Conservation (phyloP, 2,329 filamentous ascomycete genomes). For the Plectosphaerella plurivora region DNA sequence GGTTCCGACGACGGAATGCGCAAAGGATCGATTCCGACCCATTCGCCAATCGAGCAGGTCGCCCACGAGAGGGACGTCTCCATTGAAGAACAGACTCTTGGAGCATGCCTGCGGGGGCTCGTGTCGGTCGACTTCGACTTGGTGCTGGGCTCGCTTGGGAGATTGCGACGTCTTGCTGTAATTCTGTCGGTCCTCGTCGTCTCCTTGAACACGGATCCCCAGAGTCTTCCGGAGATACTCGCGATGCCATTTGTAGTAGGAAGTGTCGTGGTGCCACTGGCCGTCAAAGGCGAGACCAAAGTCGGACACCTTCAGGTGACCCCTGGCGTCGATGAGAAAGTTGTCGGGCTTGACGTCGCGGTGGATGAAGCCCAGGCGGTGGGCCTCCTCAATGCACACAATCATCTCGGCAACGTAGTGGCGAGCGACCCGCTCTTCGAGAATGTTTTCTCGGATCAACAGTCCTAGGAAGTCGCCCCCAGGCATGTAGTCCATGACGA, state of each 20-base stretch:
- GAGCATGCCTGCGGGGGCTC: conserved; percentile 7
- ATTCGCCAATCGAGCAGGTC: conserved; percentile 69
- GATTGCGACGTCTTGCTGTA: conserved; percentile 23
- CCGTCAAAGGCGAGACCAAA: conserved; percentile 95
- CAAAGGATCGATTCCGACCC: conserved; percentile 65
- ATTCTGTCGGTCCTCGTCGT: conserved; percentile 63
- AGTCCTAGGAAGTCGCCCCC: conserved; percentile 90
- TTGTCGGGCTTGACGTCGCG: conserved; percentile 97
- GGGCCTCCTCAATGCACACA: conserved; percentile 86
- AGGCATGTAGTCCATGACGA: conserved; percentile 98
- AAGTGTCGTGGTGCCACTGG: conserved; percentile 87
- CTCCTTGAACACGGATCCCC: conserved; percentile 68
- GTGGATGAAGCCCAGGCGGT: conserved; percentile 85
- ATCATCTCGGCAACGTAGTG: conserved; percentile 98
- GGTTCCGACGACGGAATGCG: conserved; percentile 85
- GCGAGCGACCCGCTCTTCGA: conserved; percentile 72
- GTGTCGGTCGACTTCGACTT: conserved; percentile 7
- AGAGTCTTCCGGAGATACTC: conserved; percentile 75
- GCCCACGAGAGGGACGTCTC: conserved; percentile 19
- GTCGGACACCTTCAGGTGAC: conserved; percentile 92
- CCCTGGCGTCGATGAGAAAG: conserved; percentile 82
- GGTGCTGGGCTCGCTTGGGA: conserved; percentile 3
- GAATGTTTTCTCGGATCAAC: conserved; percentile 76
- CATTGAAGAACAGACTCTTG: conserved; percentile 29
- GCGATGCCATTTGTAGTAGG: conserved; percentile 80